Evolutionary conservation across 345 rosid genomes (phyloP).

Genomic region (Eucalyptus cladocalyx): DNA sequence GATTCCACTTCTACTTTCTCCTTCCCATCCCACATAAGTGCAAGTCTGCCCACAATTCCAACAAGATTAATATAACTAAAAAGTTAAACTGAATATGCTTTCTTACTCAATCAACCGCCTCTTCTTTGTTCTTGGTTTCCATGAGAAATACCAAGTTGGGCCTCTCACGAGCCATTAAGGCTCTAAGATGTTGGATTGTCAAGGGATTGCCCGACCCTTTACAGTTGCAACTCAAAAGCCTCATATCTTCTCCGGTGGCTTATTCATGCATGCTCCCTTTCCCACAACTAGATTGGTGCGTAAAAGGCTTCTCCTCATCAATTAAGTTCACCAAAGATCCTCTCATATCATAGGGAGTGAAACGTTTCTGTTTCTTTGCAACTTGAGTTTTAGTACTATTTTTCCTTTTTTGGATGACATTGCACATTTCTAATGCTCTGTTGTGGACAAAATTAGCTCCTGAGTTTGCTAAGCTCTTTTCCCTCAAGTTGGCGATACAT

Average conservation of each 20-base stretch:
- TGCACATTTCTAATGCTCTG: background rate
- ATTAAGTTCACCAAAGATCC: accelerated
- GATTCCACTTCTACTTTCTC: background rate
- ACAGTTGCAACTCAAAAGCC: background rate
- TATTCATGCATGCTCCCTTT: background rate
- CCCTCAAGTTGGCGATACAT: background rate
- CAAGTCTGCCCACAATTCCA: background rate
- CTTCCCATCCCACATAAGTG: background rate
- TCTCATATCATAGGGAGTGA: accelerated
- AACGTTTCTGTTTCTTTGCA: accelerated
- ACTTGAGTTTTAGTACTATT: background rate
- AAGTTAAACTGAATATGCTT: background rate
- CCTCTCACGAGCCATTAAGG: background rate
- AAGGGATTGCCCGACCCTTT: too few relatives aligned
- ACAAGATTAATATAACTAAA: background rate
- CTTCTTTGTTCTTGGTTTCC: background rate
- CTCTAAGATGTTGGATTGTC: too few relatives aligned
- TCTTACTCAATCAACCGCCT: background rate
- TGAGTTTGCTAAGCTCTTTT: too few relatives aligned
- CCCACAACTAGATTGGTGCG: background rate
- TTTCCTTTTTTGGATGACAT: background rate
- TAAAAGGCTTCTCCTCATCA: background rate
- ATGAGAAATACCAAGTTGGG: background rate
- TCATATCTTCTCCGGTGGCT: background rate
- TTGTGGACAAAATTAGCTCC: too few relatives aligned